A percentile compares a stretch with the other conserved stretches of the same genome.
These are phyloP conservation scores for Dictyostelium brefeldianum DNA, from an alignment of 78 protist species.

Conservation along the genomic window DNA sequence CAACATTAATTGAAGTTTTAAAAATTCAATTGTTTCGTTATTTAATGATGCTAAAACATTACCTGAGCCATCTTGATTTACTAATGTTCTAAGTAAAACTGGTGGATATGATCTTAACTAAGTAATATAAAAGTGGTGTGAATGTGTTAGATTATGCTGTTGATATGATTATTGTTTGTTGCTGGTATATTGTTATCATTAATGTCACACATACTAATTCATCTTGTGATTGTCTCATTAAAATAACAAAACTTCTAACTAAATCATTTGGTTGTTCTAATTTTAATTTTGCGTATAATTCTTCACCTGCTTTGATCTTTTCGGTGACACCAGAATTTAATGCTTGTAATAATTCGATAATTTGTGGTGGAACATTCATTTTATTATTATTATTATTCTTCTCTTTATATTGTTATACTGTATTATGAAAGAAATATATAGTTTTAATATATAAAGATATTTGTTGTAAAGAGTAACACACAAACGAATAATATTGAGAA, in stretches of 20 bases:
- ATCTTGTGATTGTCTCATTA: slow-evolving; percentile 9
- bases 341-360: not conserved
- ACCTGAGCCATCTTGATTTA: slow-evolving; percentile 11
- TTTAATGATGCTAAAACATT: not conserved
- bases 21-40: not conserved
- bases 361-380: slow-evolving; percentile 49
- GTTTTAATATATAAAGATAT: not conserved
- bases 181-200: not conserved
- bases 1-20: slow-evolving; percentile 11
- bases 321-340: slow-evolving; percentile 6
- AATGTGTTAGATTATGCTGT: too few species aligned
- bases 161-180: not conserved
- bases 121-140: not conserved
- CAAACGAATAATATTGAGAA: not conserved
- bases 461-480: not conserved
- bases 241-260: slow-evolving; percentile 7
- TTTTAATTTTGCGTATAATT: slow-evolving; percentile 4
- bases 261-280: slow-evolving; percentile 29
- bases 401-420: not conserved
- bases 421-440: not conserved
- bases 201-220: not conserved
- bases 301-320: slow-evolving; percentile 8
- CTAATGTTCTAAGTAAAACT: slow-evolving; percentile 56
- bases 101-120: slow-evolving; percentile 47
- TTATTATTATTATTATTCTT: not conserved